Percentiles rank a stretch among this genome's conserved stretches.
phyloP scores from a whole-genome alignment of 225 moss, liverwort and hornwort genomes.

The Marchantia paleacea region DNA sequence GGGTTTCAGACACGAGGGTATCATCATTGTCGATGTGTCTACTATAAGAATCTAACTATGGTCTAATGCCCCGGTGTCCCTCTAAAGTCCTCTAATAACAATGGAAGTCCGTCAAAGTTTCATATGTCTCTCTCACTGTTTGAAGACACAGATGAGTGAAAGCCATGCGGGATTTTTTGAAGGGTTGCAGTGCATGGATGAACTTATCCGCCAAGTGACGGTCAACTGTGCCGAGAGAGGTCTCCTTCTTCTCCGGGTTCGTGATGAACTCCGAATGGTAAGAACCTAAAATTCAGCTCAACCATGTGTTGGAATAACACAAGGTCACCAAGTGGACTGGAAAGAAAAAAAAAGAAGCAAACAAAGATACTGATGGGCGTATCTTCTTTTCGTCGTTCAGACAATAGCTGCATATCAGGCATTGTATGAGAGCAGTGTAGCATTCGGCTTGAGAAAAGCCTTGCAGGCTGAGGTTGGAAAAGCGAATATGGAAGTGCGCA shows the following conservation, averaged over 20 bases:
- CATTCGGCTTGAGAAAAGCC: constrained; percentile 87
- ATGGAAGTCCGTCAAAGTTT: not conserved
- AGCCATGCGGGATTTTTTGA: not conserved
- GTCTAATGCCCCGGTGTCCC: not conserved
- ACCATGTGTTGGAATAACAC: not conserved
- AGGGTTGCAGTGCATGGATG: constrained; percentile 77
- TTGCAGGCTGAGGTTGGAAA: constrained; percentile 88
- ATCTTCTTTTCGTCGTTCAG: constrained; percentile 33
- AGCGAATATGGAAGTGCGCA: constrained; percentile 61
- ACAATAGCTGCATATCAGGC: constrained; percentile 91
- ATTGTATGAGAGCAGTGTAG: constrained; percentile 83
- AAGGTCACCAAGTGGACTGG: not conserved
- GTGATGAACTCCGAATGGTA: constrained; percentile 91
- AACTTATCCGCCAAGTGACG: constrained; percentile 77
- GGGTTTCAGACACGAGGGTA: no score
- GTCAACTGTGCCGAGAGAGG: constrained; percentile 92
- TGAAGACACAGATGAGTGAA: constrained; percentile 2
- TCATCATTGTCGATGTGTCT: no score
- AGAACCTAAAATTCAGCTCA: not conserved
- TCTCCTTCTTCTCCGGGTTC: constrained; percentile 66
- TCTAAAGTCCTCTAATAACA: not conserved
- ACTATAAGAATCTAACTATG: not conserved
- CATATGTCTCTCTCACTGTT: not conserved
- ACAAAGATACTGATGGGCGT: not conserved
- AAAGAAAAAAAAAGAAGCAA: not conserved